phyloP scores from a whole-genome alignment of 495 filamentous ascomycete genomes.

The Barbatosphaeria neglecta region DNA sequence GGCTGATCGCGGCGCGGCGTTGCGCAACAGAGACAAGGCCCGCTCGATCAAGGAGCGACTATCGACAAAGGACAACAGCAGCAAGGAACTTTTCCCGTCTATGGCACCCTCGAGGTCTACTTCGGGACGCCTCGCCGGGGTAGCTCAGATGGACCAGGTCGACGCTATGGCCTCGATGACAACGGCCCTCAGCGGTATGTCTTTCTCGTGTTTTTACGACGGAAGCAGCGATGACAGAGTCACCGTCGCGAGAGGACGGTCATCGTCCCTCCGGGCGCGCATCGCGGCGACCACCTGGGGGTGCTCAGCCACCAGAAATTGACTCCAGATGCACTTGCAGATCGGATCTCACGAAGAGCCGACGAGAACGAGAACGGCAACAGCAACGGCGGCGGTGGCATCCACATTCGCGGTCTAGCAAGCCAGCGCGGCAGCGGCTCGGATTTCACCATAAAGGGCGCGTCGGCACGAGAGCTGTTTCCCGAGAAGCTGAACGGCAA shows the following conservation, averaged over 20 bases:
- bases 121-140: slow-evolving; percentile 7
- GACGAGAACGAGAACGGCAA: slow-evolving; percentile 13
- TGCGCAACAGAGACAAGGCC: slow-evolving; percentile 33
- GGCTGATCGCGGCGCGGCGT: slow-evolving; percentile 14
- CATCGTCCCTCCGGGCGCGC: neutral
- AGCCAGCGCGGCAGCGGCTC: slow-evolving; percentile 33
- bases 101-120: slow-evolving; percentile 37
- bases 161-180: slow-evolving; percentile 30
- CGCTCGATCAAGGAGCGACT: slow-evolving; percentile 32
- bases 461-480: slow-evolving; percentile 58
- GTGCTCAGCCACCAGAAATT: neutral
- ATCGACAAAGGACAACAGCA: slow-evolving; percentile 16
- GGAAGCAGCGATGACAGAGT: slow-evolving; percentile 1
- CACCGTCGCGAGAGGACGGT: neutral
- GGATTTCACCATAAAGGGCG: slow-evolving; percentile 57
- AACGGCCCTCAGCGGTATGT: slow-evolving; percentile 21
- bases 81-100: slow-evolving; percentile 60
- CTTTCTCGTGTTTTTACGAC: neutral
- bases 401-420: slow-evolving; percentile 54
- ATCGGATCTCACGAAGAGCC: no score
- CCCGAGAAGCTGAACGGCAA: slow-evolving; percentile 53
- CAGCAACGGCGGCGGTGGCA: slow-evolving; percentile 16
- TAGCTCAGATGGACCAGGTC: slow-evolving; percentile 28
- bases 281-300: neutral
- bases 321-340: slow-evolving; percentile 23